phyloP scores from a whole-genome alignment of 1,139 yeast species.

The Yamadazyma triangularis region DNA sequence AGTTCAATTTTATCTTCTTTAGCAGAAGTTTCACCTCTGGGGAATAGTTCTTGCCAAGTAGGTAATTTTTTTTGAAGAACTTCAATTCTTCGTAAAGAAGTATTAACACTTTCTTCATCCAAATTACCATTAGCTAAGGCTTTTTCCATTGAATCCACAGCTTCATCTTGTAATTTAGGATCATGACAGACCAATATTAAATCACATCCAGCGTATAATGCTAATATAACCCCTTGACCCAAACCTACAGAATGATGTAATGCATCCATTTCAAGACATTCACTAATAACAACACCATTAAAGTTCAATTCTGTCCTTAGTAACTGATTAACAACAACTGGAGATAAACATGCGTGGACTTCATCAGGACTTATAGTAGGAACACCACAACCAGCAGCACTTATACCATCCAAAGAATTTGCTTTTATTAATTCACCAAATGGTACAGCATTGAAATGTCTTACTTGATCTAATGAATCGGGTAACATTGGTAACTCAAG shows the following conservation, averaged over 20 bases:
- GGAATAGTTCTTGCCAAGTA: constrained; percentile 47
- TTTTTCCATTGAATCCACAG: constrained; percentile 49
- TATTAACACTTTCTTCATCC: constrained; percentile 38
- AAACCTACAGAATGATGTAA: constrained; percentile 59
- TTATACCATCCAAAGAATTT: constrained; percentile 50
- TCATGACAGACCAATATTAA: constrained; percentile 62
- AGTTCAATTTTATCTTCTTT: constrained; percentile 16
- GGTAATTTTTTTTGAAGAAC: constrained; percentile 41
- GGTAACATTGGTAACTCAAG: constrained; percentile 58
- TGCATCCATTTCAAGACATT: constrained; percentile 65
- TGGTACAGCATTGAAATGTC: constrained; percentile 48
- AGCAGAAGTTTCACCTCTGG: constrained; percentile 30
- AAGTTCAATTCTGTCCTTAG: constrained; percentile 51
- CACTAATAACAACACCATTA: constrained; percentile 59
- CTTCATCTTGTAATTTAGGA: constrained; percentile 53
- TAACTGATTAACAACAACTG: constrained; percentile 50
- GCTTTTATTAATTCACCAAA: constrained; percentile 48
- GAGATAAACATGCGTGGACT: constrained; percentile 60
- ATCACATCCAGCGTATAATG: constrained; percentile 64
- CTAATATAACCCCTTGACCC: constrained; percentile 62
- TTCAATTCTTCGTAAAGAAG: constrained; percentile 43
- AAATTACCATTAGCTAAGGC: constrained; percentile 52
- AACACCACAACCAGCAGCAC: constrained; percentile 69
- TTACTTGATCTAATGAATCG: constrained; percentile 53
- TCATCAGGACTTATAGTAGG: constrained; percentile 61